Evolutionary conservation across 2,329 filamentous ascomycete genomes (phyloP).

Genomic region (Trichoderma pleuroti): DNA sequence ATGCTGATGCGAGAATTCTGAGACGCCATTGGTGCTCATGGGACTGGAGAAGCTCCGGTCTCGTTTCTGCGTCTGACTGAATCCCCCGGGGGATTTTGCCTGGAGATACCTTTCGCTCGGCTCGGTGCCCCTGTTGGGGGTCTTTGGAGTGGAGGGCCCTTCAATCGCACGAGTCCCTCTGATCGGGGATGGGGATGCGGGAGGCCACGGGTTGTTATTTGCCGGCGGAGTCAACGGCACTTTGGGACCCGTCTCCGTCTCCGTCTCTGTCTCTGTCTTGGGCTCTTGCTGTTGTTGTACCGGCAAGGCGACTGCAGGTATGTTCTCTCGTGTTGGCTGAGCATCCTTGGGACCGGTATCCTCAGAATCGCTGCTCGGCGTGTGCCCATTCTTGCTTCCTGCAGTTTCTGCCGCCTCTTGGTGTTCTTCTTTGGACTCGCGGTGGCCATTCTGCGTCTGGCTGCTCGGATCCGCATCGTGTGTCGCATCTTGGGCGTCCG

Average conservation of each 20-base stretch:
- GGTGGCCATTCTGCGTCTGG: not conserved
- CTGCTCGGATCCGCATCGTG: not conserved
- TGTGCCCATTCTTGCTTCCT: not conserved
- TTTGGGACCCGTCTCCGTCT: conserved; percentile 4
- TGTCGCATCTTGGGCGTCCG: conserved; percentile 1
- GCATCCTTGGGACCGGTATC: conserved; percentile 38
- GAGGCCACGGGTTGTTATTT: not conserved
- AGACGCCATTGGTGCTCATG: conserved; percentile 41
- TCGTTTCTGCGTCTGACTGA: conserved; percentile 32
- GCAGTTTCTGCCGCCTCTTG: not conserved
- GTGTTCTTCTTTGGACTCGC: conserved; percentile 20
- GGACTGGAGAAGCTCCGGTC: conserved; percentile 39
- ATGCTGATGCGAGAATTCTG: conserved; percentile 54
- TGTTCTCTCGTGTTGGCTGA: conserved; percentile 24
- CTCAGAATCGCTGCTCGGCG: conserved; percentile 34
- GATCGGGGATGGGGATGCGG: not conserved
- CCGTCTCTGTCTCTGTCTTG: not conserved
- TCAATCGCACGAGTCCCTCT: not conserved
- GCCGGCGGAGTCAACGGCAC: conserved; percentile 20
- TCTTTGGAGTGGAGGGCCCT: not conserved
- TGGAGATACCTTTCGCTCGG: not conserved
- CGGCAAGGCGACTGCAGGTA: not conserved
- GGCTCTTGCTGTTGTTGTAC: not conserved
- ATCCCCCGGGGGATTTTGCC: not conserved
- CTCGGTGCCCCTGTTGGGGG: not conserved